phyloP scores from a whole-genome alignment of 2,329 filamentous ascomycete species.

The Diatrype stigma region DNA sequence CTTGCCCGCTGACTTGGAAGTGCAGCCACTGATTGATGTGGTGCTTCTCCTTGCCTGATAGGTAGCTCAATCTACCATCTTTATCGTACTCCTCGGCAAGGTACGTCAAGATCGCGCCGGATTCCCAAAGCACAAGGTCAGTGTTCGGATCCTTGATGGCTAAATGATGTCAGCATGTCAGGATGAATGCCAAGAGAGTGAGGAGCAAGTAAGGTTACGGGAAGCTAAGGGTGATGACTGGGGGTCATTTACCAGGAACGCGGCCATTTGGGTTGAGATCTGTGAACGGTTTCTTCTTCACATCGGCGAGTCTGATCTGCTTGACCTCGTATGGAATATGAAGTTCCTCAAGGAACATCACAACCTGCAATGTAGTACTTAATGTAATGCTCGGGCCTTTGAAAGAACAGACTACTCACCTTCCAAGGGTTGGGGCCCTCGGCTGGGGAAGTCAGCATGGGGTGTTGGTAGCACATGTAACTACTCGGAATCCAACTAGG shows the following conservation, averaged over 20 bases:
- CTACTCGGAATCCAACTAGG: no score
- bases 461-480: no score
- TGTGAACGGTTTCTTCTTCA: conserved; percentile 15
- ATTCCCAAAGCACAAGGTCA: not conserved
- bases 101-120: not conserved
- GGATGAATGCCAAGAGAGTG: no score
- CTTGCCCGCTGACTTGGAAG: not conserved
- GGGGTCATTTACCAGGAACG: conserved; percentile 15
- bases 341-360: conserved; percentile 15
- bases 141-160: not conserved
- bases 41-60: not conserved
- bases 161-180: not conserved
- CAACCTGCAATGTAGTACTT: conserved; percentile 2
- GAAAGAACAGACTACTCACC: no score
- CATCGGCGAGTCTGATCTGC: conserved; percentile 6
- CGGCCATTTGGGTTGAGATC: conserved; percentile 18
- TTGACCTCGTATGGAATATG: conserved; percentile 14
- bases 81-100: conserved; percentile 1
- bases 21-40: not conserved
- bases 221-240: no score
- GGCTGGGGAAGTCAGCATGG: no score
- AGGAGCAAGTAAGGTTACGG: no score
- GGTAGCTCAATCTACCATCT: not conserved
- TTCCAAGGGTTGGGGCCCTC: not conserved
- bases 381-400: no score